Conservation (phyloP, 352 stramenopile genomes). For the Globisporangium nagaii region DNA sequence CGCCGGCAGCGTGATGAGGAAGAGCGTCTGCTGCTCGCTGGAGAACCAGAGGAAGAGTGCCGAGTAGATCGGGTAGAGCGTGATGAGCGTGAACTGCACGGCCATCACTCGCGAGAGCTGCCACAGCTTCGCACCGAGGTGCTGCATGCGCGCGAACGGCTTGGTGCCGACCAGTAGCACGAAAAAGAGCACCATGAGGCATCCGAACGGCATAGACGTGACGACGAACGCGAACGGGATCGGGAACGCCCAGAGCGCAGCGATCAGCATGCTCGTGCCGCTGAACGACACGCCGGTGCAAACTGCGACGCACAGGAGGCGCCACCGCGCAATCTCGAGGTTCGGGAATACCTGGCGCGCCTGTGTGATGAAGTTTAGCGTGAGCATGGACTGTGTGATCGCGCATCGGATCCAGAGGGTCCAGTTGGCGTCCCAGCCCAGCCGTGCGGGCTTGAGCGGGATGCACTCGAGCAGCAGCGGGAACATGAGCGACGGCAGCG, state of each 20-base stretch:
- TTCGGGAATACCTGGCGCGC: conserved; percentile 11
- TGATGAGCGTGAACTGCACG: conserved; percentile 4
- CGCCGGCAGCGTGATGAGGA: conserved; percentile 9
- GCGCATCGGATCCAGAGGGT: conserved; percentile 18
- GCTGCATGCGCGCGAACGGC: conserved; percentile 12
- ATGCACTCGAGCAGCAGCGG: conserved; percentile 22
- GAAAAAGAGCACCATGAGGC: conserved; percentile 15
- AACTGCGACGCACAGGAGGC: background rate
- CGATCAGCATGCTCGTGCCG: conserved; percentile 13
- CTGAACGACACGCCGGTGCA: conserved; percentile 9
- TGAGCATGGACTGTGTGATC: conserved; percentile 10
- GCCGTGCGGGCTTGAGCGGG: conserved; percentile 4
- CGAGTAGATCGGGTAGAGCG: conserved; percentile 16
- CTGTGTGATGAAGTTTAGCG: conserved; percentile 9
- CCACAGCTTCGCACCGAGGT: conserved; percentile 9
- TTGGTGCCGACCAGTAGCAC: conserved; percentile 8
- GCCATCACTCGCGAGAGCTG: conserved; percentile 7
- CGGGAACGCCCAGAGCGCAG: conserved; percentile 19
- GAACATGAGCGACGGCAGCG: conserved; percentile 14
- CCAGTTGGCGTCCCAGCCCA: conserved; percentile 18
- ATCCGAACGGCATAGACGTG: conserved; percentile 10
- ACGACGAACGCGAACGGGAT: conserved; percentile 25
- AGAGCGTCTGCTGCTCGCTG: background rate
- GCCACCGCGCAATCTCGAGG: conserved; percentile 4
- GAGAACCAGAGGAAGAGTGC: conserved; percentile 18